Evolutionary conservation across 2,329 filamentous ascomycete genomes (phyloP).

Genomic region (Beauveria varroae): DNA sequence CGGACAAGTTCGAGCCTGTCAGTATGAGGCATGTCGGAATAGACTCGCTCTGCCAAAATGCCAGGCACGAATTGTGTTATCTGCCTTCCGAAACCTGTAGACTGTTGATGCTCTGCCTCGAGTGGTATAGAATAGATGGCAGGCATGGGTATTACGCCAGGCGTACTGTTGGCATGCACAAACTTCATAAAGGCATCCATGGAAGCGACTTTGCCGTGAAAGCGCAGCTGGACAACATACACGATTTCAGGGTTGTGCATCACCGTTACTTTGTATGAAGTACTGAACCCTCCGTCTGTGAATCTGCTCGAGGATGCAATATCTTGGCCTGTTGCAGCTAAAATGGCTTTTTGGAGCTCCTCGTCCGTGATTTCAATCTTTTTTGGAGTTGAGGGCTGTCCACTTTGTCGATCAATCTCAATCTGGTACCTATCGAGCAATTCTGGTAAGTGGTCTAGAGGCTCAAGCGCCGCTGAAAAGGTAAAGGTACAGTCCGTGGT

Average conservation of each 20-base stretch:
- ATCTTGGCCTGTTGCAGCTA: conserved; percentile 12
- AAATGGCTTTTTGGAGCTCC: conserved; percentile 9
- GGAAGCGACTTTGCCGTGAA: conserved; percentile 15
- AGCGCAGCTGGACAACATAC: conserved; percentile 15
- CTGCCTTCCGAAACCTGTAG: conserved; percentile 14
- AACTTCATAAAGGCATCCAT: conserved; percentile 15
- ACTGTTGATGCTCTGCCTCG: conserved; percentile 10
- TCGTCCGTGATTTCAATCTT: conserved; percentile 13
- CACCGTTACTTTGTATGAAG: conserved; percentile 15
- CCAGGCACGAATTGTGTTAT: conserved; percentile 14
- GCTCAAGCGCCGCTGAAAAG: no score
- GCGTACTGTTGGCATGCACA: background rate
- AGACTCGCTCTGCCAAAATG: conserved; percentile 11
- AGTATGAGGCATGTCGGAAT: conserved; percentile 11
- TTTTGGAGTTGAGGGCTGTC: conserved; percentile 12
- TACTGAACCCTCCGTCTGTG: conserved; percentile 12
- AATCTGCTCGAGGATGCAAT: conserved; percentile 13
- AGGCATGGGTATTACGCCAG: conserved; percentile 10
- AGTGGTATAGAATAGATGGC: conserved; percentile 14
- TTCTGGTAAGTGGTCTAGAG: conserved; percentile 9
- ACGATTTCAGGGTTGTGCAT: background rate
- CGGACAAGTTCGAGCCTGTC: conserved; percentile 14
- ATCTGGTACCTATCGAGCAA: conserved; percentile 15
- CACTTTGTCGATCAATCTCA: conserved; percentile 12
- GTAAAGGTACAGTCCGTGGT: no score